phyloP scores from a whole-genome alignment of 257 asterid genomes.

The Solanum sparsipilum region DNA sequence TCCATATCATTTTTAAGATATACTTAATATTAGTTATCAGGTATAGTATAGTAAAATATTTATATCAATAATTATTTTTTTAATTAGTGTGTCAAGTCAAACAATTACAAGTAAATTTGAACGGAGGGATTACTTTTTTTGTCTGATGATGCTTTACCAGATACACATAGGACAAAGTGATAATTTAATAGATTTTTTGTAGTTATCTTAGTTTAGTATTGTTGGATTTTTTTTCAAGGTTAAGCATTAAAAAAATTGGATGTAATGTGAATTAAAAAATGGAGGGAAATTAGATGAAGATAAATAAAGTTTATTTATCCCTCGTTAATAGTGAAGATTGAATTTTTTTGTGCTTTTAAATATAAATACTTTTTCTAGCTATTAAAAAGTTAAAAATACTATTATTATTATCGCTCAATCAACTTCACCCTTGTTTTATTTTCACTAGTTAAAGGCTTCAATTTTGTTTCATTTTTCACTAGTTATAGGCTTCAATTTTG shows the following conservation, averaged over 20 bases:
- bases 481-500: no score
- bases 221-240: background rate
- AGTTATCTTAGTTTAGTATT: background rate
- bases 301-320: background rate
- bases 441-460: no score
- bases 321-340: background rate
- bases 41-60: rapidly evolving
- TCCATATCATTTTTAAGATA: no score
- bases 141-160: background rate
- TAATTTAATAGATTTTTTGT: background rate
- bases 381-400: background rate
- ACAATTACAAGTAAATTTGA: no score
- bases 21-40: background rate
- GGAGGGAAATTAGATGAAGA: background rate
- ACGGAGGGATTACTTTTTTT: background rate
- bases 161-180: background rate
- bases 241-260: background rate
- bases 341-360: background rate
- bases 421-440: background rate
- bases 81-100: no score
- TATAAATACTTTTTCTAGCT: background rate
- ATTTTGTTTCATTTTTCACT: no score
- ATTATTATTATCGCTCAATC: background rate
- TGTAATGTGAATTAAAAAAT: background rate
- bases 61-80: no score